Evolutionary conservation across 78 protist species (phyloP).

Genomic region (Chrysochromulina tobinii): DNA sequence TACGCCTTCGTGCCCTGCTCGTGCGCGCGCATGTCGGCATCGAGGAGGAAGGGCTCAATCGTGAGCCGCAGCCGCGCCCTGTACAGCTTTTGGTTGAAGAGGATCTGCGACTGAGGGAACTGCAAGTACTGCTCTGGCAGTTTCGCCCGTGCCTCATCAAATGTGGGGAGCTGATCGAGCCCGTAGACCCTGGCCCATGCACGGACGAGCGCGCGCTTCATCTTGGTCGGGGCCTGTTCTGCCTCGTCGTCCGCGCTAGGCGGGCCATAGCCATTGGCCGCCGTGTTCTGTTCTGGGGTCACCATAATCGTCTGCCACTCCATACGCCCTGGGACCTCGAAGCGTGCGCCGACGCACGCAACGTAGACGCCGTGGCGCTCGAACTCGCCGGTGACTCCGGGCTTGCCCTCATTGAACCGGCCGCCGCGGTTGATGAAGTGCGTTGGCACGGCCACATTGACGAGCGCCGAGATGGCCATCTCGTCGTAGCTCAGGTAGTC

Average conservation of each 20-base stretch:
- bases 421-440: background rate
- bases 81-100: background rate
- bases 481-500: background rate
- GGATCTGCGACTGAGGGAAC: too few species aligned
- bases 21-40: background rate
- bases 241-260: too few species aligned
- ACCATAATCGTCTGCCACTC: too few species aligned
- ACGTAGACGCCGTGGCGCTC: background rate
- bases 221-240: too few species aligned
- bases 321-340: background rate
- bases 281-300: too few species aligned
- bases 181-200: too few species aligned
- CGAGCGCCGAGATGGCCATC: background rate
- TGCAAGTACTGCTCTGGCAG: too few species aligned
- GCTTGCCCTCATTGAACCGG: background rate
- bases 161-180: too few species aligned
- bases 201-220: too few species aligned
- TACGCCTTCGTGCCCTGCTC: background rate
- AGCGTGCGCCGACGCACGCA: background rate
- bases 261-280: too few species aligned
- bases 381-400: background rate
- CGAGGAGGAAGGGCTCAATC: conserved; percentile 12
- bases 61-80: conserved; percentile 2
- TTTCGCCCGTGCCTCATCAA: too few species aligned
- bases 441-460: background rate